A percentile compares a stretch with the other conserved stretches of the same genome.
Evolutionary conservation across 768 basidiomycete genomes (phyloP).

Genomic region (Leucocoprinus sp.): DNA sequence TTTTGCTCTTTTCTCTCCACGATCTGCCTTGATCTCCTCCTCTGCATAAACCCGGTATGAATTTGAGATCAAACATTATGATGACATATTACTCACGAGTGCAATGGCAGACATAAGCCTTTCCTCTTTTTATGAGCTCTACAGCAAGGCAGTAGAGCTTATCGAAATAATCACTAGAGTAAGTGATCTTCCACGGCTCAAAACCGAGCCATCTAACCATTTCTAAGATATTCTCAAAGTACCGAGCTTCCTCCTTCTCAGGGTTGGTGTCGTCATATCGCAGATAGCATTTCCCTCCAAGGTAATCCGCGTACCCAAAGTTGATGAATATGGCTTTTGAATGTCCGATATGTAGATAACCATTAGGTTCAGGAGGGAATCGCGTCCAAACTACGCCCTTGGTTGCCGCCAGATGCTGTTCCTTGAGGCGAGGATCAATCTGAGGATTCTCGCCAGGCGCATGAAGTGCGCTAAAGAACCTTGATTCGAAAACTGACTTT

Average conservation of each 20-base stretch:
- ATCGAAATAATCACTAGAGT: slow-evolving; percentile 96
- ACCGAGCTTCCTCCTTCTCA: slow-evolving; percentile 91
- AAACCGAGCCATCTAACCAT: slow-evolving; percentile 94
- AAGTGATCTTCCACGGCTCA: slow-evolving; percentile 98
- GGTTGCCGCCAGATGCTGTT: slow-evolving; percentile 74
- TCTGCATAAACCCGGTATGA: slow-evolving; percentile 35
- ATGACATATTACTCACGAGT: slow-evolving; percentile 54
- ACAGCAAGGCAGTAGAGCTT: slow-evolving; percentile 80
- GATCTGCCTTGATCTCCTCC: slow-evolving; percentile 84
- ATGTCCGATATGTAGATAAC: slow-evolving; percentile 91
- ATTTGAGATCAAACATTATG: background rate
- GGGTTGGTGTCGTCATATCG: slow-evolving; percentile 99
- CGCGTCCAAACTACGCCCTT: slow-evolving; percentile 85
- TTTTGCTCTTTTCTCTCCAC: slow-evolving; percentile 78
- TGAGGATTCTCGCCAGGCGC: slow-evolving; percentile 93
- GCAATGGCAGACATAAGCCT: slow-evolving; percentile 95
- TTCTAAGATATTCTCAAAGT: slow-evolving; percentile 95
- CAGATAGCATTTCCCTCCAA: slow-evolving; percentile 88
- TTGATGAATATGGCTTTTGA: slow-evolving; percentile 98
- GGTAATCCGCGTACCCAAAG: slow-evolving; percentile 95
- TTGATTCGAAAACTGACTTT: slow-evolving; percentile 84
- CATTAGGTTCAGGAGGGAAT: slow-evolving; percentile 98
- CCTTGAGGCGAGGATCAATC: slow-evolving; percentile 64
- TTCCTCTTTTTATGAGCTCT: slow-evolving; percentile 81
- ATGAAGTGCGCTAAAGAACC: slow-evolving; percentile 88